Base-by-base conservation (phyloP, 176 grass and related monocot species). In the Elymus sibiricus region DNA sequence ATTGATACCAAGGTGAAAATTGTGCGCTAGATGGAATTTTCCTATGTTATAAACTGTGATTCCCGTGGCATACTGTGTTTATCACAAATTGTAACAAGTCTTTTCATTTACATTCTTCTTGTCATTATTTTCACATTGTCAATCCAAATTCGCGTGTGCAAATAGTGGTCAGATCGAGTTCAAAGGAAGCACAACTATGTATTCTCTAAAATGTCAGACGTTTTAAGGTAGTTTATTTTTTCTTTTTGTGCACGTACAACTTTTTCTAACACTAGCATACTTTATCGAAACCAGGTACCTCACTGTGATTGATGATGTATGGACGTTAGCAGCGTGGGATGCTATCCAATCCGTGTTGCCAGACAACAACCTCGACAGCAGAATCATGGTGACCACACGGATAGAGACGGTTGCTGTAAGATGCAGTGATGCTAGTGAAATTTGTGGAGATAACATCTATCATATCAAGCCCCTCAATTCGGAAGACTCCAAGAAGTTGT, bases 351-450 rank as follows among this genome's bases (percentile, higher is more conserved):
- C 31, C 12, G 21, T 1, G 11, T 37, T 82, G 15, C 65, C 67
- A 40, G 34, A 16, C 2, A 73, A 22, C n/a, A 24, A 73, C 2
- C 14, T 2, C 0, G 34, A 3, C 15, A 73, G 49, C 15, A 83
- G 81, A 83, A 73, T 83, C 49, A 73, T 83, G 0, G 81, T 83
- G 67, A 83, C 68, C 13, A 82, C 80, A 40, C 27, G 80, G 31
- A 82, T 82, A 39, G 66, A 70, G 1, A 24, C 19, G 3, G 67
- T 83, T 2, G 81, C 81, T 0, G 14, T 10, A 60, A 22, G 1
- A 60, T 60, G 56, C 56, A 60, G 56, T 24, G 21, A 60, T 60
- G 56, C 22, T 61, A 82, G 80, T 40, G 3, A 22, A 5, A 3
- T 22, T 69, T 9, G 0, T 0, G 22, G 11, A 10, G 2, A 27